Conservation (phyloP, 306 rosid species). For the Chamaecrista fasciculata region DNA sequence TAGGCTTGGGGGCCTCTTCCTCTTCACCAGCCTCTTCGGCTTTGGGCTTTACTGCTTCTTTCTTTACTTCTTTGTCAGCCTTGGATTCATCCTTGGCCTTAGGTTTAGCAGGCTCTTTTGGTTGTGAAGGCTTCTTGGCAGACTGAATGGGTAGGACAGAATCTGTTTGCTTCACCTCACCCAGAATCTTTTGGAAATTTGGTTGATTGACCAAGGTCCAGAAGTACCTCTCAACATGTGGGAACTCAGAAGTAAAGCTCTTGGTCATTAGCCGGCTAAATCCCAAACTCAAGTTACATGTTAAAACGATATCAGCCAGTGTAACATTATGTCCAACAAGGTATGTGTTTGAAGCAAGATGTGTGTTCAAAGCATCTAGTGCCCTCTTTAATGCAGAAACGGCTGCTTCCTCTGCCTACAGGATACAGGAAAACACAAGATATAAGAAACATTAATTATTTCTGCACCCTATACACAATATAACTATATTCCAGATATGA, state of each 20-base stretch:
- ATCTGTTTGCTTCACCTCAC: slow-evolving; percentile 59
- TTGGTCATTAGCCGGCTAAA: slow-evolving; percentile 35
- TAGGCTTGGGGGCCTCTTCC: slow-evolving; percentile 65
- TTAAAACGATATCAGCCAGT: slow-evolving; percentile 52
- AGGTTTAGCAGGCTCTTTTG: slow-evolving; percentile 46
- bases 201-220: slow-evolving; percentile 76
- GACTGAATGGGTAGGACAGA: slow-evolving; percentile 43
- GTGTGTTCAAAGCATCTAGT: slow-evolving; percentile 49
- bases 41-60: slow-evolving; percentile 34
- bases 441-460: background rate
- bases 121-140: slow-evolving; percentile 47
- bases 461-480: background rate
- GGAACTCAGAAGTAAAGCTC: slow-evolving; percentile 63
- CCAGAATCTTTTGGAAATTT: slow-evolving; percentile 49
- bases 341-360: slow-evolving; percentile 62
- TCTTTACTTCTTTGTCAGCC: slow-evolving; percentile 32
- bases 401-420: slow-evolving; percentile 61
- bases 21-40: slow-evolving; percentile 34
- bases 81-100: slow-evolving; percentile 49
- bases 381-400: slow-evolving; percentile 48
- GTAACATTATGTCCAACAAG: slow-evolving; percentile 63
- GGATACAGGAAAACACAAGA: background rate
- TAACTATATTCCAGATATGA: background rate
- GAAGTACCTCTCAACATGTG: slow-evolving; percentile 68
- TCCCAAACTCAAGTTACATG: slow-evolving; percentile 44